These are phyloP conservation scores for Blastobotrys attinorum DNA, from an alignment of 805 yeast species.

Conservation along the genomic window DNA sequence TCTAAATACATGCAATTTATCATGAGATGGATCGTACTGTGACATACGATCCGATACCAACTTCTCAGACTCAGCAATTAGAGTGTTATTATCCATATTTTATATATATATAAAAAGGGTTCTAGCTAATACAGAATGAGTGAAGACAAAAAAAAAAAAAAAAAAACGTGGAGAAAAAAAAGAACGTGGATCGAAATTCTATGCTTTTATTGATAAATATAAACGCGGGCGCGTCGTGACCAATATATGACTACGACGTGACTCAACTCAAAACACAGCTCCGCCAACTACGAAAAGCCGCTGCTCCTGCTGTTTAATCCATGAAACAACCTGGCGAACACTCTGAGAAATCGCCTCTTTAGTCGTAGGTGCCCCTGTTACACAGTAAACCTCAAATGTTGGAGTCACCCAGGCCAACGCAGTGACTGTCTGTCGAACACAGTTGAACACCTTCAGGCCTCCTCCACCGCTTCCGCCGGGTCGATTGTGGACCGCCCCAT, in stretches of 20 bases:
- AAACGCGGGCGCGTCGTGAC: too few relatives aligned
- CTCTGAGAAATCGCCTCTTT: conserved; percentile 52
- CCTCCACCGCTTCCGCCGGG: conserved; percentile 8
- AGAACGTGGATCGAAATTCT: neutral
- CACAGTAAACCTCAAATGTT: conserved; percentile 52
- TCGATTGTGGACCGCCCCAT: conserved; percentile 28
- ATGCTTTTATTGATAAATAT: too few relatives aligned
- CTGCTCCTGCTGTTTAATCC: conserved; percentile 69
- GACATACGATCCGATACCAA: conserved; percentile 19
- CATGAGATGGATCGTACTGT: conserved; percentile 28
- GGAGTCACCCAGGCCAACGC: conserved; percentile 52
- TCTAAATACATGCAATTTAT: conserved; percentile 25
- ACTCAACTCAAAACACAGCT: conserved; percentile 42
- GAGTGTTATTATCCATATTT: neutral
- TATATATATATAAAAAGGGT: too few relatives aligned
- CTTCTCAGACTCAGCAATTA: conserved; percentile 10
- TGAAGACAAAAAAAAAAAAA: neutral
- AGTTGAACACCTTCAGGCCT: conserved; percentile 23
- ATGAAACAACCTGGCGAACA: conserved; percentile 55
- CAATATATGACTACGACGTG: too few relatives aligned
- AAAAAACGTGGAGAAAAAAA: neutral
- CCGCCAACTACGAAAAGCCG: conserved; percentile 71
- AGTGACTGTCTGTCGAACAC: conserved; percentile 20
- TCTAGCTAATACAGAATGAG: too few relatives aligned
- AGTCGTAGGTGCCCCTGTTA: conserved; percentile 50